phyloP scores from a whole-genome alignment of 2,329 filamentous ascomycete genomes.

The Cladosporium phlei region DNA sequence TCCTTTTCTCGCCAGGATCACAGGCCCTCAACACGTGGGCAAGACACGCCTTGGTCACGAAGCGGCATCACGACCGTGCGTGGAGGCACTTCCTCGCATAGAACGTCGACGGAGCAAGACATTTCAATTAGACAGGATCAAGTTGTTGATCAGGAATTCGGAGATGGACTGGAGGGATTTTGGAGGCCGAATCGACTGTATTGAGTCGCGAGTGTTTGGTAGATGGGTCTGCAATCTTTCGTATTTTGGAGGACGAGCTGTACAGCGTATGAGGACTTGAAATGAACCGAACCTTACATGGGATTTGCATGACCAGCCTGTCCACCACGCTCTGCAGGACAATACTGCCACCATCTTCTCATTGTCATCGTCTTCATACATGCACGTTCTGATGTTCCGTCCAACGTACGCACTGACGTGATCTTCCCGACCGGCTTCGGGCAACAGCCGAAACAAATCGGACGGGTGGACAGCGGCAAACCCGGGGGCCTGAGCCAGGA shows the following conservation, averaged over 20 bases:
- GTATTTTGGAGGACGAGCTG: no score
- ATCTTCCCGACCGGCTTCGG: constrained; percentile 1
- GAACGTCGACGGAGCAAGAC: background rate
- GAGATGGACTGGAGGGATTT: constrained; percentile 28
- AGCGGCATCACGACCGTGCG: background rate
- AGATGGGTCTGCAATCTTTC: no score
- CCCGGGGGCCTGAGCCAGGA: no score
- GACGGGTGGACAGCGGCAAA: constrained; percentile 12
- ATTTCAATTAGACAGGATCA: background rate
- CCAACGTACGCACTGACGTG: constrained; percentile 14
- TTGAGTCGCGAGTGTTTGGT: no score
- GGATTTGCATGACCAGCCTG: no score
- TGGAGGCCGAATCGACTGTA: constrained; percentile 45
- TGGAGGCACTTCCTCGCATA: background rate
- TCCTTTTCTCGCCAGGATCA: background rate
- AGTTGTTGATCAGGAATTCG: background rate
- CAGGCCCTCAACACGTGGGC: background rate
- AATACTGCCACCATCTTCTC: no score
- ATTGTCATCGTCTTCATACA: no score
- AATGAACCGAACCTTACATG: no score
- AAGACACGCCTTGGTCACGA: background rate
- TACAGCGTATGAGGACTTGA: no score
- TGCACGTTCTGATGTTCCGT: no score
- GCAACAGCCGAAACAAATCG: constrained; percentile 12
- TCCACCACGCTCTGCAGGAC: no score